Base-by-base conservation (phyloP, 2,329 filamentous ascomycete species). In the Cryoendolithus antarcticus region DNA sequence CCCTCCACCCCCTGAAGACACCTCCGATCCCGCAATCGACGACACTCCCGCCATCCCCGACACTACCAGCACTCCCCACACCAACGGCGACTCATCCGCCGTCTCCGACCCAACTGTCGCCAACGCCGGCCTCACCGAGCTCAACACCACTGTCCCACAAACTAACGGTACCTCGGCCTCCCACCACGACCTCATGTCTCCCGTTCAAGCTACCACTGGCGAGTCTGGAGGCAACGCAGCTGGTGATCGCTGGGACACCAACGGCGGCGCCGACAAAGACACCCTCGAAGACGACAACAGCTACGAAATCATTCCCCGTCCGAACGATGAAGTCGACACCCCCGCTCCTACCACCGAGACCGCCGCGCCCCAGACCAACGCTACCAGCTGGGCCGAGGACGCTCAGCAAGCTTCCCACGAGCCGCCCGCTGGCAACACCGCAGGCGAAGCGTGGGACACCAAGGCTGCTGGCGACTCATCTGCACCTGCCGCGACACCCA, bases 341-440 rank as follows among this genome's bases (percentile, higher is more conserved):
- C 76, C 75, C 30, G 63, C 70, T 34, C 47, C 57, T 12, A 60
- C 62, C 9, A 55, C 61, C 12, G 74, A 75, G 19, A 76, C 74
- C n/a, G 73, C 77, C 34, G 76, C 74, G 5, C 64, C 66, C 6
- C 60, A 65, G 30, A 56, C 63, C 39, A 70, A 71, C 52, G 68
- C 69, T 24, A 77, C 81, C 55, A 86, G 79, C 52, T 93, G 84
- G 84, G 84, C 84, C 19, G 86, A 93, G 53, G 83, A 91, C 44
- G 74, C 44, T 10, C 46, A 52, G 37, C 47, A 46, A 36, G 24
- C 24, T 27, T 27, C 24, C 24, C 24, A 27, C 24, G 43, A 48
- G 35, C 44, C 46, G 9, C 40, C 49, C 12, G 42, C 40, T 9
- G 53, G 52, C 27, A 59, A 56, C 45, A 40, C 47, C 21, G 53